Percentiles rank a stretch among this genome's conserved stretches.
These are phyloP conservation scores for Alternaria brassicicola DNA, from an alignment of 2,329 filamentous ascomycete species.

Conservation along the genomic window DNA sequence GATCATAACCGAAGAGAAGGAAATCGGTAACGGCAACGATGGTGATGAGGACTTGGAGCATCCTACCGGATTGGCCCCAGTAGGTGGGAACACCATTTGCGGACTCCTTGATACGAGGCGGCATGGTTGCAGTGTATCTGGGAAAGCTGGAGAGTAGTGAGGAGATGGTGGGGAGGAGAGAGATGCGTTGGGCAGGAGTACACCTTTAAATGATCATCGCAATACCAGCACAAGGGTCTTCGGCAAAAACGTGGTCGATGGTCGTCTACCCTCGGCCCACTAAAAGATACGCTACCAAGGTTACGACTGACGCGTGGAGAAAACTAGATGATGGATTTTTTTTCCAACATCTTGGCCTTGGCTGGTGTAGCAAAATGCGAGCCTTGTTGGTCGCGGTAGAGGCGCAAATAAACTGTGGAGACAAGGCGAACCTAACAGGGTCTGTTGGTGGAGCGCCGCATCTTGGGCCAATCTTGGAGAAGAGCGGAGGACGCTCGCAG, in stretches of 20 bases:
- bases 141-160: slow-evolving; percentile 28
- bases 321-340: slow-evolving; percentile 37
- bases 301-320: slow-evolving; percentile 33
- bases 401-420: slow-evolving; percentile 38
- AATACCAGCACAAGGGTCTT: slow-evolving; percentile 18
- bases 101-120: slow-evolving; percentile 33
- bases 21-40: slow-evolving; percentile 56
- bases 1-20: slow-evolving; percentile 58
- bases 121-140: slow-evolving; percentile 29
- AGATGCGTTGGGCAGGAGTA: slow-evolving; percentile 26
- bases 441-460: slow-evolving; percentile 26
- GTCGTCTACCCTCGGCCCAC: slow-evolving; percentile 25
- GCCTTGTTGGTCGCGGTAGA: slow-evolving; percentile 30
- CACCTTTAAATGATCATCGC: slow-evolving; percentile 34
- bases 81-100: slow-evolving; percentile 36
- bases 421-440: slow-evolving; percentile 34
- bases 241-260: slow-evolving; percentile 20
- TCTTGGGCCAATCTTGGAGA: slow-evolving; percentile 33
- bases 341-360: slow-evolving; percentile 38
- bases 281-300: slow-evolving; percentile 26
- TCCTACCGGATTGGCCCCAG: slow-evolving; percentile 38
- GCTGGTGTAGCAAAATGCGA: slow-evolving; percentile 33
- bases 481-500: slow-evolving; percentile 30
- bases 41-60: slow-evolving; percentile 44
- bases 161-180: slow-evolving; percentile 28